Base-by-base conservation (phyloP, 108 stramenopile genomes). In the Skeletonema tropicum region DNA sequence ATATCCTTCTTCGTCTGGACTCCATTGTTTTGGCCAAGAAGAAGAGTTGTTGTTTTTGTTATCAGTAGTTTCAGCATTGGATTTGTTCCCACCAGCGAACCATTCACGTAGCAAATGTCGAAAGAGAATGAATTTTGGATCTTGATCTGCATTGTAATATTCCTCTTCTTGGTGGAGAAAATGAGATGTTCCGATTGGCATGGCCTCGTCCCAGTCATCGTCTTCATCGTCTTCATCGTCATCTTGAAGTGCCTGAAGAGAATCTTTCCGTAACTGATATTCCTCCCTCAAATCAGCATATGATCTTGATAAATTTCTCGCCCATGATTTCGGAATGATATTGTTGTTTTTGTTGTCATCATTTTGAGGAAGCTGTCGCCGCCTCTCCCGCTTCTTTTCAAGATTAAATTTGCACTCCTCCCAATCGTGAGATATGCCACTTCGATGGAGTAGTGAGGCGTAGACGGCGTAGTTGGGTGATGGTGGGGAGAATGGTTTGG, bases 81-180 rank as follows among this genome's bases (percentile, higher is more conserved):
- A 2, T 29, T 70, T 60, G 31, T 39, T 57, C 1, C 48, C 60
- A 3, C 82, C 85, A 23, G 83, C 73, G 12, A 89, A 74, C 29
- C 86, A 85, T 68, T 90, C 90, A 25, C 88, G 77, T 2, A 93
- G 75, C 52, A 93, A 74, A 23, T 83, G 70, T 8, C 90, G 90
- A 73, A 91, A 91, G 2, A 94, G 67, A 12, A 84, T 60, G 45
- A 49, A 52, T 55, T 84, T 80, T 7, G 80, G 79, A 66, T 74
- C 72, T 60, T 83, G 68, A 13, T 79, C 74, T 46, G 42, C 35
- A 19, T 77, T 36, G 46, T 31, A 39, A 25, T 66, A 49, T 17
- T 42, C 62, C 13, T 41, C 66, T 3, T 64, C 35, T 0, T 38
- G 78, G 70, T 29, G 26, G 2, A 29, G 26, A 29, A 38, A 64